Base-by-base conservation (phyloP, 805 yeast genomes). In the Pichia heedii region DNA sequence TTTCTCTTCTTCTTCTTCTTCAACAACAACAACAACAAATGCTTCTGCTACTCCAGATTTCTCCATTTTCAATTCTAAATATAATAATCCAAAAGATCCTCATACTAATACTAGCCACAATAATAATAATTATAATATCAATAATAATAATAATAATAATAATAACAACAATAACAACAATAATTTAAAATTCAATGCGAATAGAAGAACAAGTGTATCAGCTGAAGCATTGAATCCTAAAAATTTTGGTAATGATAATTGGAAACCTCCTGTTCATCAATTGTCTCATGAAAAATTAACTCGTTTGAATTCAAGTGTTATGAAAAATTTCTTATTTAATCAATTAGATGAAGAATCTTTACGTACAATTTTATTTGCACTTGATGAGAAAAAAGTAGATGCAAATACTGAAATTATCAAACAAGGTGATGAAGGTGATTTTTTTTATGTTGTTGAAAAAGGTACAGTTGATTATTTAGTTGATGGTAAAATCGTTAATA, bases 381-480 rank as follows among this genome's bases (percentile, higher is more conserved):
- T 93, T 50, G 79, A 81, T 53, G 93, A 84, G 59, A 83, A 84
- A 54, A 63, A 67, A 41, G 76, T 79, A 34, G 57, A 71, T 3
- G 69, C 74, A 42, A 83, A 78, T 44, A 66, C 77, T 6, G 79
- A 76, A 50, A 79, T 90, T 48, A 88, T 89, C 57, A 75, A 67
- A 50, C 96, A 90, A 65, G 97, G 97, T 41, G 96, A 85, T 56
- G 95, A 84, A 57, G 97, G 97, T 52, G 96, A 90, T 65, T 89
- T 68, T 62, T 86, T 90, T 60, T 89, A 88, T 63, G 79, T 89
- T 35, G 76, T 89, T 44, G 97, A 89, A 64, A 63, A 69, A 7
- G 98, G 98, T 44, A 65, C 72, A 2, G 96, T 93, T 44, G 90
- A 86, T 49, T 89, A 79, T 56, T 74, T 71, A 53, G 89, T 84